Base-by-base conservation (phyloP, 441 rosid genomes). In the Gossypium laxum region DNA sequence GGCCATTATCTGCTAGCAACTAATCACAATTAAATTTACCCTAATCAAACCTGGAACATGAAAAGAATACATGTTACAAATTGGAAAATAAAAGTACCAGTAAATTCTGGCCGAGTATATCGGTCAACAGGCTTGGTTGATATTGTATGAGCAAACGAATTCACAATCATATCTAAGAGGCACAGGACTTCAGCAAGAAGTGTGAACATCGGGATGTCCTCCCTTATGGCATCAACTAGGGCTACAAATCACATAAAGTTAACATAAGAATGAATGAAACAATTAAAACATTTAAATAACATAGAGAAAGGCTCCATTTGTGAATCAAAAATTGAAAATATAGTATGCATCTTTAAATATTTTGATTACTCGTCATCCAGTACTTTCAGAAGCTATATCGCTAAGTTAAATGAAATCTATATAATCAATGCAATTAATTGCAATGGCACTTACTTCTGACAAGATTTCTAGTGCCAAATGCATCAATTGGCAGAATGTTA, bases 141-240 rank as follows among this genome's bases (percentile, higher is more conserved):
- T 82, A 92, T 86, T 76, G 81, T 82, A 79, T 90, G 86, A 78
- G 99, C 94, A 84, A 94, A 94, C 75, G 99, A 92, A 83, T 92
- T 94, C 32, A 92, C 94, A 75, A 94, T 85, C 99, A 94, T 86
- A 82, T 94, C 99, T 74, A 94, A 80, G 30, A 94, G 99, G 83
- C 98, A 90, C 69, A 92, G 77, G 76, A 87, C 94, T 83, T 94
- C 99, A 10, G 97, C 94, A 71, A 94, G 93, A 75, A 94, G 78
- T 15, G 93, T 89, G 65, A 94, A 96, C 69, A 80, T 80, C 30
- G 94, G 86, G 55, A 88, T 81, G 74, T 90, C 88, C 83, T 86
- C 89, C 82, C 96, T 84, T 85, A 92, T 84, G 68, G 85, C 81
- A 80, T 90, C 96, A 81, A 92, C 77, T 48, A 94, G 86, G 30